These are phyloP conservation scores for Neonothopanus nambi DNA, from an alignment of 1,284 basidiomycete genomes.

Conservation along the genomic window DNA sequence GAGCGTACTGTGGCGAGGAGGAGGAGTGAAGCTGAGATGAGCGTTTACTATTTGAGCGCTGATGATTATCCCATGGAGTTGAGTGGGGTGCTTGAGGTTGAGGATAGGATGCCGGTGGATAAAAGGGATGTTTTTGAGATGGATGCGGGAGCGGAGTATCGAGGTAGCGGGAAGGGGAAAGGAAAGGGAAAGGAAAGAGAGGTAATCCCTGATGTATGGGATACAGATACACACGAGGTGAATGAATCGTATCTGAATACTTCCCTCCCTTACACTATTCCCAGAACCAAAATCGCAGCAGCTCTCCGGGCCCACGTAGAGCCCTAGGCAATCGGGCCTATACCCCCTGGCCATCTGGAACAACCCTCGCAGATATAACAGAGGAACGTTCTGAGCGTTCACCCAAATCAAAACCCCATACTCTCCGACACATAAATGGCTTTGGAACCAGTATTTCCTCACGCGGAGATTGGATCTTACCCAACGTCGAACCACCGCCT, in stretches of 20 bases:
- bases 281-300: not conserved
- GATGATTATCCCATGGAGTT: conserved; percentile 34
- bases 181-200: conserved; percentile 5
- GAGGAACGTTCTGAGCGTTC: not conserved
- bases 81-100: conserved; percentile 17
- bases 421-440: not conserved
- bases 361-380: conserved; percentile 1
- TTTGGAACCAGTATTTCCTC: not conserved
- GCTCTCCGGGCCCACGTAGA: too few species aligned
- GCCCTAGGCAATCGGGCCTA: not conserved
- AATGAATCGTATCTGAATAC: not conserved
- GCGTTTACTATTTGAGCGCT: conserved; percentile 44
- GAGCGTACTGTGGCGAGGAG: conserved; percentile 4
- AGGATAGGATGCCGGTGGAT: conserved; percentile 4
- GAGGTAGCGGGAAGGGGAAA: conserved; percentile 5
- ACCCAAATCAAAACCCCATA: not conserved
- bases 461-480: not conserved
- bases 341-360: conserved; percentile 11
- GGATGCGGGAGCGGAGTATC: conserved; percentile 1
- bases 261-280: not conserved
- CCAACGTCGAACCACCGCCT: not conserved
- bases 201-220: not conserved
- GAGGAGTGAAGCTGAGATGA: conserved; percentile 35
- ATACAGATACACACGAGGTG: conserved; percentile 6
- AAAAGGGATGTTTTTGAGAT: not conserved